Evolutionary conservation across 2,329 filamentous ascomycete species (phyloP).

Genomic region (Polytolypa hystricis): DNA sequence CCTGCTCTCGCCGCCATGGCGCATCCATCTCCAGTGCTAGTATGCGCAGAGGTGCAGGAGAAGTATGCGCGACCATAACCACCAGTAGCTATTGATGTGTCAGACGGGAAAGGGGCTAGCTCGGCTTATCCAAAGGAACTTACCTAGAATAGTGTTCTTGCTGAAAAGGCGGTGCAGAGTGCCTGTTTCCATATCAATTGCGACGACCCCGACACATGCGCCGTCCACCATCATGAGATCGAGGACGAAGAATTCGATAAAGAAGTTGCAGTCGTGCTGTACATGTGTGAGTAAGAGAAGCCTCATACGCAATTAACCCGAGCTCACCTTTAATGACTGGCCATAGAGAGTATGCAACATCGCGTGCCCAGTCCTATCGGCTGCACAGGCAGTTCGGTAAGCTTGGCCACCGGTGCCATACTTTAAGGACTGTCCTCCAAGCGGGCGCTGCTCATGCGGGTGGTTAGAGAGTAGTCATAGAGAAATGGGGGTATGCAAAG

Average conservation of each 20-base stretch:
- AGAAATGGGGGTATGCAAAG: background rate
- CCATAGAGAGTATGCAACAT: conserved; percentile 87
- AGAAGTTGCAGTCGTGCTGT: conserved; percentile 81
- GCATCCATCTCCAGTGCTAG: conserved; percentile 86
- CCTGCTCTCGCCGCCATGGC: conserved; percentile 87
- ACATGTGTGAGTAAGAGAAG: conserved; percentile 2
- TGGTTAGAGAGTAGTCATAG: background rate
- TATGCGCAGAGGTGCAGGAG: conserved; percentile 83
- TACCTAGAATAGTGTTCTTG: conserved; percentile 60
- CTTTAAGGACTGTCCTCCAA: conserved; percentile 80
- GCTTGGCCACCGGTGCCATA: conserved; percentile 84
- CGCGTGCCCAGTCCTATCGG: conserved; percentile 80
- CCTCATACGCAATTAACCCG: background rate
- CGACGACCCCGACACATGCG: conserved; percentile 77
- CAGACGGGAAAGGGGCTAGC: too few relatives aligned
- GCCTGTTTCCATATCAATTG: conserved; percentile 87
- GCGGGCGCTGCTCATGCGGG: conserved; percentile 59
- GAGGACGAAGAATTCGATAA: conserved; percentile 87
- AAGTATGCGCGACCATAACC: conserved; percentile 89
- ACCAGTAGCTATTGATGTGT: conserved; percentile 63
- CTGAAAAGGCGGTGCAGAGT: conserved; percentile 82
- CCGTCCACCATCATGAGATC: conserved; percentile 89
- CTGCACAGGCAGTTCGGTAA: conserved; percentile 71
- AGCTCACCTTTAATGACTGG: conserved; percentile 55
- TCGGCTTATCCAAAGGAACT: too few relatives aligned